Conservation (phyloP, 2,329 filamentous ascomycete genomes). For the Claviceps monticola region DNA sequence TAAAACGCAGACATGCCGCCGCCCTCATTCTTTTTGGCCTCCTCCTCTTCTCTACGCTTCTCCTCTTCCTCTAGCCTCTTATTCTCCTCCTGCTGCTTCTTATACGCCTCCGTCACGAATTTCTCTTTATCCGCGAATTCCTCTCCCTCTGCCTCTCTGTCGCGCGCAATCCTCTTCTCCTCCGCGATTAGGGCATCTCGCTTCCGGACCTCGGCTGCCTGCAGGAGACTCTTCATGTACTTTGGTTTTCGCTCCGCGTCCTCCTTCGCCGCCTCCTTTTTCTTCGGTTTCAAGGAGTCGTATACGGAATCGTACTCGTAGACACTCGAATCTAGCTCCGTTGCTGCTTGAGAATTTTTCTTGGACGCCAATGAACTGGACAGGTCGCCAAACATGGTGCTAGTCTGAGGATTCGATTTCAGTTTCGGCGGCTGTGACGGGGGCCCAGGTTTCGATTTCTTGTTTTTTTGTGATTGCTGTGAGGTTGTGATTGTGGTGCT, state of each 20-base stretch:
- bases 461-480: slow-evolving; percentile 17
- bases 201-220: slow-evolving; percentile 62
- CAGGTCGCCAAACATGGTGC: slow-evolving; percentile 47
- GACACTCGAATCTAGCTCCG: slow-evolving; percentile 55
- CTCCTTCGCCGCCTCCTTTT: slow-evolving; percentile 41
- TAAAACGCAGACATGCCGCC: slow-evolving; percentile 72
- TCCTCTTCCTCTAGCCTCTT: slow-evolving; percentile 58
- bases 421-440: slow-evolving; percentile 28
- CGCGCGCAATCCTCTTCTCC: slow-evolving; percentile 65
- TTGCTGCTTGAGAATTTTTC: slow-evolving; percentile 49
- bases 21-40: slow-evolving; percentile 46
- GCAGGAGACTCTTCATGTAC: slow-evolving; percentile 64
- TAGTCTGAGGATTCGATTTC: slow-evolving; percentile 27
- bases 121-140: slow-evolving; percentile 73
- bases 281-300: slow-evolving; percentile 57
- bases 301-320: slow-evolving; percentile 81
- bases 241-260: slow-evolving; percentile 52
- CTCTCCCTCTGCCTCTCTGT: slow-evolving; percentile 68
- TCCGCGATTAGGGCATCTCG: slow-evolving; percentile 65
- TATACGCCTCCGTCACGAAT: slow-evolving; percentile 76
- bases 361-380: slow-evolving; percentile 50
- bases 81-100: slow-evolving; percentile 67
- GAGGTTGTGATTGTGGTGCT: slow-evolving; percentile 9
- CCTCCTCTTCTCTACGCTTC: slow-evolving; percentile 46
- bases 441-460: slow-evolving; percentile 19